Percentiles rank a stretch among this genome's conserved stretches.
Conservation (phyloP, 768 basidiomycete genomes). For the Serendipita vermifera region DNA sequence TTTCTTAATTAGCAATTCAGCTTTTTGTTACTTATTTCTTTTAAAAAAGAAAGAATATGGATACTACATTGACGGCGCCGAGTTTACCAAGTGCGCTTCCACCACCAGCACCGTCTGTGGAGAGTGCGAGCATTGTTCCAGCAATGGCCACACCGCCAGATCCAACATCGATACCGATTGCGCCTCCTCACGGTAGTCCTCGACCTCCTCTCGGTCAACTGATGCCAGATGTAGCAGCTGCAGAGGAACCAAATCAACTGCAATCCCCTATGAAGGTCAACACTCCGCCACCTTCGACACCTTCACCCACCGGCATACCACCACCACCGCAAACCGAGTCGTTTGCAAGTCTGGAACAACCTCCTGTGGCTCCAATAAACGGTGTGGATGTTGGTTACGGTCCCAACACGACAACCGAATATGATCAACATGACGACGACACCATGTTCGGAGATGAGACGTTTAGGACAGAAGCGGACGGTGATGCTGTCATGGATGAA, state of each 20-base stretch:
- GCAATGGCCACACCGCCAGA: background rate
- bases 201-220: constrained; percentile 3
- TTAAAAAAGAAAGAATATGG: too few species aligned
- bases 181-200: background rate
- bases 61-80: too few species aligned
- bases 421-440: background rate
- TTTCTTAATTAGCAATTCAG: too few species aligned
- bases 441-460: background rate
- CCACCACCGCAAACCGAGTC: background rate
- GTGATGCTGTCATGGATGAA: background rate
- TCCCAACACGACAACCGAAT: background rate
- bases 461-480: background rate
- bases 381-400: background rate
- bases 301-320: background rate
- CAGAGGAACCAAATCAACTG: too few species aligned
- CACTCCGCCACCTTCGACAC: background rate
- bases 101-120: background rate
- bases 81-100: too few species aligned
- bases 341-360: background rate
- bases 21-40: too few species aligned
- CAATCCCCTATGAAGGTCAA: background rate
- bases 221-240: constrained; percentile 3
- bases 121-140: background rate
- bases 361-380: background rate
- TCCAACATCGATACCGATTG: background rate